A percentile compares a stretch with the other conserved stretches of the same genome.
Conservation (phyloP, 768 basidiomycete genomes). For the Amyloporia xantha region DNA sequence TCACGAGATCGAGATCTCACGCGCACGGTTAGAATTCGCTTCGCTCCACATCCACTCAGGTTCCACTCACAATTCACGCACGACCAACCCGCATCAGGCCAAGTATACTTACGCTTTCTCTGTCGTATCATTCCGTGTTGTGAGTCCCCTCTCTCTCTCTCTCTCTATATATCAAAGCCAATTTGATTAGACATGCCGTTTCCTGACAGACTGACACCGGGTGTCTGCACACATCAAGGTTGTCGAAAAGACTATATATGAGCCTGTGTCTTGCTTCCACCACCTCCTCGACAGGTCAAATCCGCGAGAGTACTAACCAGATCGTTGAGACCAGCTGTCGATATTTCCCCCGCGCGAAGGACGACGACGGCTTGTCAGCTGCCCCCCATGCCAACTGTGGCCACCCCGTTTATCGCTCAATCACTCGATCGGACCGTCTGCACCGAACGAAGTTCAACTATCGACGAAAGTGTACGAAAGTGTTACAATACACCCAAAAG, state of each 20-base stretch:
- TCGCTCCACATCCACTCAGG: neutral
- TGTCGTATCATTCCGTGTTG: neutral
- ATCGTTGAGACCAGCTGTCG: neutral
- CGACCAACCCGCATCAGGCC: neutral
- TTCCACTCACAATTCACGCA: neutral
- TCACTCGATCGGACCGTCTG: neutral
- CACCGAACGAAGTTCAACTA: neutral
- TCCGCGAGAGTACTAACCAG: too few relatives aligned
- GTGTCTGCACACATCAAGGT: too few relatives aligned
- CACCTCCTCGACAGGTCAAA: too few relatives aligned
- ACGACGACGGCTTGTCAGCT: neutral
- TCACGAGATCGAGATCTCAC: neutral
- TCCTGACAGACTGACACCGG: too few relatives aligned
- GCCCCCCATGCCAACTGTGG: neutral
- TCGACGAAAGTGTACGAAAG: neutral
- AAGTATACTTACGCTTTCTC: neutral
- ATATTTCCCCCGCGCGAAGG: neutral
- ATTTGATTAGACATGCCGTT: neutral
- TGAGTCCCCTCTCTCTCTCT: neutral
- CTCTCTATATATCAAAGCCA: neutral
- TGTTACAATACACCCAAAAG: neutral
- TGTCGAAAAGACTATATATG: too few relatives aligned
- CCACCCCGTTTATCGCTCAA: neutral
- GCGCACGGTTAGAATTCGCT: neutral
- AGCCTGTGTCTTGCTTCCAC: too few relatives aligned